Conservation (phyloP, 108 stramenopile species). For the Thalassiosira profunda region DNA sequence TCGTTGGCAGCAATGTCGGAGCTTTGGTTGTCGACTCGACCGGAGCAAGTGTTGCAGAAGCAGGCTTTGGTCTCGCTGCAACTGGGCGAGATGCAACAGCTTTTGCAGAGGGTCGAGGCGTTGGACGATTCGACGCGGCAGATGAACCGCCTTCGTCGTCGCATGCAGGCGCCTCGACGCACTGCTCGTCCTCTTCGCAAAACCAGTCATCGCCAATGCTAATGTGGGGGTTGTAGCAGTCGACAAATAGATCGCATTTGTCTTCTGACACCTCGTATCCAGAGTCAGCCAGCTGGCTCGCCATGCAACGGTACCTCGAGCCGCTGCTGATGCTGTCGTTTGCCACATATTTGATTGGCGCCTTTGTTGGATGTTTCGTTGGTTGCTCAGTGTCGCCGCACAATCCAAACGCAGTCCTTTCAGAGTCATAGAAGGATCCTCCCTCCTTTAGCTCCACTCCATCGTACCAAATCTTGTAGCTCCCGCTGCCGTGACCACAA, state of each 20-base stretch:
- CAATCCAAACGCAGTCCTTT: slow-evolving; percentile 27
- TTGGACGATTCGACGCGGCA: neutral
- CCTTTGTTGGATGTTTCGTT: neutral
- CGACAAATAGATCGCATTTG: slow-evolving; percentile 10
- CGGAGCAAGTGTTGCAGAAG: neutral
- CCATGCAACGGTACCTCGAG: neutral
- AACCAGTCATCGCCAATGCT: slow-evolving; percentile 32
- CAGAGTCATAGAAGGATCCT: slow-evolving; percentile 32
- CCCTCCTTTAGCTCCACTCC: slow-evolving; percentile 22
- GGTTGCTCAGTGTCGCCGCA: neutral
- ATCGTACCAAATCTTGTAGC: slow-evolving; percentile 26
- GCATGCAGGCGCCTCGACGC: slow-evolving; percentile 8
- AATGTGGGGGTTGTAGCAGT: slow-evolving; percentile 28
- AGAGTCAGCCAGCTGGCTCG: slow-evolving; percentile 1
- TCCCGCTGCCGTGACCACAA: slow-evolving; percentile 42
- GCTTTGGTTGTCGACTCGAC: neutral
- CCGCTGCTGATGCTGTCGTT: neutral
- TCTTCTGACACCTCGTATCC: slow-evolving; percentile 13
- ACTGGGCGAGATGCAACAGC: neutral
- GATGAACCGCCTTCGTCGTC: slow-evolving; percentile 33
- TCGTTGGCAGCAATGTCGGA: slow-evolving; percentile 16
- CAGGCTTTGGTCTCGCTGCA: slow-evolving; percentile 4
- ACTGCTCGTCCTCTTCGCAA: slow-evolving; percentile 18
- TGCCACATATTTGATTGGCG: neutral
- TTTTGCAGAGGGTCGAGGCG: slow-evolving; percentile 2